phyloP scores from a whole-genome alignment of 306 rosid genomes.

The Biancaea sappan region DNA sequence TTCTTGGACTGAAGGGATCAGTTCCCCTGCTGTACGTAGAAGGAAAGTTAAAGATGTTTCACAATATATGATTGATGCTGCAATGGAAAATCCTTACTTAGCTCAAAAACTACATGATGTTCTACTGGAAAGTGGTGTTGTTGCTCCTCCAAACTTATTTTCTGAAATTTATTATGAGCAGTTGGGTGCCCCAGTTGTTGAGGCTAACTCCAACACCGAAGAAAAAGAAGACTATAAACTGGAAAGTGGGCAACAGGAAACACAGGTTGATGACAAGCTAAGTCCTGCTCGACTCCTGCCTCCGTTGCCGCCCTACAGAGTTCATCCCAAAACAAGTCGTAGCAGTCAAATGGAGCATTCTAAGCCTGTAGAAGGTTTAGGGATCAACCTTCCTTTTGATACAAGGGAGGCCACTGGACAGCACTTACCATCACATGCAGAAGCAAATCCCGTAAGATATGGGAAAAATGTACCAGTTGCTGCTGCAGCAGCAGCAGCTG shows the following conservation, averaged over 20 bases:
- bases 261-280: conserved; percentile 39
- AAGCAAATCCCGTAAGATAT: conserved; percentile 58
- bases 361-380: conserved; percentile 65
- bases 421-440: conserved; percentile 47
- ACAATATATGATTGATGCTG: conserved; percentile 97
- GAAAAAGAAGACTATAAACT: conserved; percentile 52
- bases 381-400: conserved; percentile 54
- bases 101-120: conserved; percentile 97
- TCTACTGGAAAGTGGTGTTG: conserved; percentile 92
- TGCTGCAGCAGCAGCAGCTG: conserved; percentile 95
- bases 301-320: conserved; percentile 64
- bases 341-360: conserved; percentile 52
- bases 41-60: conserved; percentile 95
- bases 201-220: conserved; percentile 45
- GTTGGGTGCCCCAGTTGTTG: conserved; percentile 48
- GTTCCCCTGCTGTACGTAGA: conserved; percentile 87
- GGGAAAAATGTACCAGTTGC: conserved; percentile 90
- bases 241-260: conserved; percentile 41
- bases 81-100: conserved; percentile 88
- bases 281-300: conserved; percentile 62
- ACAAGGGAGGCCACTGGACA: conserved; percentile 53
- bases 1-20: conserved; percentile 98
- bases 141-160: conserved; percentile 92
- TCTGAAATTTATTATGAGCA: conserved; percentile 72
- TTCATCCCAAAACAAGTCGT: conserved; percentile 59